Evolutionary conservation across 2,329 filamentous ascomycete species (phyloP).

Genomic region (Microdochium nivale): DNA sequence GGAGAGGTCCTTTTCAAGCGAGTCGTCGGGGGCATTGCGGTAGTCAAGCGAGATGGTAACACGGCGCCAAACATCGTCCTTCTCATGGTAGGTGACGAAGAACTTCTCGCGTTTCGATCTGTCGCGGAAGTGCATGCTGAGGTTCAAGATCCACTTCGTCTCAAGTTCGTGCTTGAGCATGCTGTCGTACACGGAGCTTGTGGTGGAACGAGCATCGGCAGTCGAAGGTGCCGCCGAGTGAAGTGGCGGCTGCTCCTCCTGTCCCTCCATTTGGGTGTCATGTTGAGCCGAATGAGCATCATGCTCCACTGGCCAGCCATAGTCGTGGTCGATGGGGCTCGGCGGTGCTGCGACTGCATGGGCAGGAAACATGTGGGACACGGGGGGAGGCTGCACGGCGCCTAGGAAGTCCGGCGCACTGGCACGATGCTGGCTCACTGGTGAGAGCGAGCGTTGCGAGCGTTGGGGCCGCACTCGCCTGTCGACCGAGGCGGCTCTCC

Average conservation of each 20-base stretch:
- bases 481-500: constrained; percentile 63
- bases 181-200: constrained; percentile 48
- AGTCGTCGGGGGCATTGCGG: constrained; percentile 67
- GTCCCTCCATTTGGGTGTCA: constrained; percentile 17
- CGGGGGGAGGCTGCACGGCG: constrained; percentile 15
- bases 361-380: constrained; percentile 9
- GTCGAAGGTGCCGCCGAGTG: constrained; percentile 10
- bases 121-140: constrained; percentile 97
- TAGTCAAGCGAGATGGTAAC: constrained; percentile 95
- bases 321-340: constrained; percentile 9
- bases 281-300: constrained; percentile 9
- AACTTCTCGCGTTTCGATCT: constrained; percentile 92
- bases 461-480: constrained; percentile 25
- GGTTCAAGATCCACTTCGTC: constrained; percentile 85
- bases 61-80: constrained; percentile 69
- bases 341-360: constrained; percentile 4
- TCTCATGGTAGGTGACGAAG: constrained; percentile 88
- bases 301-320: constrained; percentile 8
- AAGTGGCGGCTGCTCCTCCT: constrained; percentile 9
- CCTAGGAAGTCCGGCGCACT: constrained; percentile 39
- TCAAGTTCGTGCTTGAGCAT: constrained; percentile 76
- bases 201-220: constrained; percentile 37
- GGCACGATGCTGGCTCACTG: constrained; percentile 23
- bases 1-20: constrained; percentile 76
- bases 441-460: constrained; percentile 24